phyloP scores from a whole-genome alignment of 163 green algal genomes.

The Chlamydomonas reinhardtii region DNA sequence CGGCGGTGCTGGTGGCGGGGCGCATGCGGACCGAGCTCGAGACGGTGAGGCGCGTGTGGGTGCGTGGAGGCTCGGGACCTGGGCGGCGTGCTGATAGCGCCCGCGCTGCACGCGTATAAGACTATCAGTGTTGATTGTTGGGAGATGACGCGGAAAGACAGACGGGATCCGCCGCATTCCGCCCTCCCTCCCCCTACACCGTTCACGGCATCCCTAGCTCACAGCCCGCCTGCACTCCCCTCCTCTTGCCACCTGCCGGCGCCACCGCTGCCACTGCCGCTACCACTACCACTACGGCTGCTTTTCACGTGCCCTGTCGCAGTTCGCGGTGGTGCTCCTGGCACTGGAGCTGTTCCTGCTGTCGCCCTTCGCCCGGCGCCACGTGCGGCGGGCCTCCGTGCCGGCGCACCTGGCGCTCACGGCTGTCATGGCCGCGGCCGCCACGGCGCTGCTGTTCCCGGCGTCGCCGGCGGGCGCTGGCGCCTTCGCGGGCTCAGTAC shows the following conservation, averaged over 20 bases:
- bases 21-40: conserved; percentile 55
- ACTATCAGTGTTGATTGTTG: no score
- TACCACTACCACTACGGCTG: no score
- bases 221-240: no score
- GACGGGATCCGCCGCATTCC: no score
- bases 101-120: no score
- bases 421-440: conserved; percentile 36
- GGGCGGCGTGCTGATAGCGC: no score
- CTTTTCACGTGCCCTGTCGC: background rate
- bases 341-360: conserved; percentile 83
- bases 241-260: no score
- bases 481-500: conserved; percentile 16
- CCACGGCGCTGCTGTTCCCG: conserved; percentile 55
- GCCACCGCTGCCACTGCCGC: no score
- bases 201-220: no score
- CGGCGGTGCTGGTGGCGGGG: conserved; percentile 82
- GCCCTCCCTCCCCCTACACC: no score
- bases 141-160: no score
- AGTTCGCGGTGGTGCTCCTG: conserved; percentile 85
- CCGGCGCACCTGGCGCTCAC: conserved; percentile 65
- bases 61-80: background rate
- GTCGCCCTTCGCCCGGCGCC: conserved; percentile 74
- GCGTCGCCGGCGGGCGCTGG: conserved; percentile 53
- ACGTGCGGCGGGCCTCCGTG: conserved; percentile 59
- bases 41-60: conserved; percentile 7